These are phyloP conservation scores for Ilex asprella DNA, from an alignment of 257 asterid genomes.

Conservation along the genomic window DNA sequence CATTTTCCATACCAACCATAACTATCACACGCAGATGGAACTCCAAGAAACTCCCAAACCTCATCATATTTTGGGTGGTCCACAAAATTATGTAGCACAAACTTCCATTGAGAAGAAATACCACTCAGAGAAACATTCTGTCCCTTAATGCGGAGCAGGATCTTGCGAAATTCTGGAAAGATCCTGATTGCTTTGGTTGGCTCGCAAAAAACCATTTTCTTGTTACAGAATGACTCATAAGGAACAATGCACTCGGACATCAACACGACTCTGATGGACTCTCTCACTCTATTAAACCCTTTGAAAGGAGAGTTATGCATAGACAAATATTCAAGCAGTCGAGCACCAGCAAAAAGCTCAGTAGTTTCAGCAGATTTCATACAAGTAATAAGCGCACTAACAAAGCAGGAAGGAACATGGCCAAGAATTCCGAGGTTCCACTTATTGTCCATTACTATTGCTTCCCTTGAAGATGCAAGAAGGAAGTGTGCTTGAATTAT, in stretches of 20 bases:
- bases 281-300: not conserved
- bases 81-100: not conserved
- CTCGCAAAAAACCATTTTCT: not conserved
- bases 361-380: not conserved
- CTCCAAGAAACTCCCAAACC: not conserved
- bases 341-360: not conserved
- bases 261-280: not conserved
- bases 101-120: not conserved
- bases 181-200: not conserved
- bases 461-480: not conserved
- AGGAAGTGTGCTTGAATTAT: not conserved
- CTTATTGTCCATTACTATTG: not conserved
- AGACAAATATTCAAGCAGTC: not conserved
- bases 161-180: not conserved
- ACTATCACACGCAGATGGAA: not conserved
- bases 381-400: not conserved
- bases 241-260: not conserved
- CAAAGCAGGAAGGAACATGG: not conserved
- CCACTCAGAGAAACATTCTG: not conserved
- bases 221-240: not conserved
- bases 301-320: not conserved
- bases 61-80: not conserved
- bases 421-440: not conserved
- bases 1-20: not conserved
- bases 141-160: not conserved